These are phyloP conservation scores for Saururus chinensis DNA, from an alignment of 164 flowering plant genomes.

Conservation along the genomic window DNA sequence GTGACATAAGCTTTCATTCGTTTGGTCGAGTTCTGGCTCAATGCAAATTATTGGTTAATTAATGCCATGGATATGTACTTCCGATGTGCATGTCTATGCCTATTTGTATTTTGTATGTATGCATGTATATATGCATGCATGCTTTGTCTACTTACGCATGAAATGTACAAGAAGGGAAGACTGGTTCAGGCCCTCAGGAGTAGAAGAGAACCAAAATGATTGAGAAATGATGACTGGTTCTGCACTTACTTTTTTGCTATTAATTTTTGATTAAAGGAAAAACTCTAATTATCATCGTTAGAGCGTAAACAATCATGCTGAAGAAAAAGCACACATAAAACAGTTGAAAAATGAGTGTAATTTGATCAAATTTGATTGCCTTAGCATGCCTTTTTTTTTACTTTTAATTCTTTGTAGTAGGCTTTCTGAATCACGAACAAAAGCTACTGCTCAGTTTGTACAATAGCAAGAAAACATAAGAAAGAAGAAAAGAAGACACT, in stretches of 20 bases:
- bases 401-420: not conserved
- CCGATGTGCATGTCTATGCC: not conserved
- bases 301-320: too few species aligned
- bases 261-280: too few species aligned
- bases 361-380: not conserved
- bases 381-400: not conserved
- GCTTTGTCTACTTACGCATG: too few species aligned
- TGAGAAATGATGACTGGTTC: conserved; percentile 1
- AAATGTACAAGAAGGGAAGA: too few species aligned
- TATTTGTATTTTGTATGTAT: not conserved
- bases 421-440: conserved; percentile 1
- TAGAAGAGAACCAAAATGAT: not conserved
- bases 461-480: not conserved
- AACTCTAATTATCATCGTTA: too few species aligned
- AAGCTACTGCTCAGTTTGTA: conserved; percentile 7
- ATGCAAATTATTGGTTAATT: not conserved
- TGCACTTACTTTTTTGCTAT: too few species aligned
- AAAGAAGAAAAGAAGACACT: not conserved
- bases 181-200: too few species aligned
- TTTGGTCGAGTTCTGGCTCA: too few species aligned
- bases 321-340: too few species aligned
- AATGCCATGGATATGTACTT: not conserved
- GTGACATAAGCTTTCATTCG: not conserved
- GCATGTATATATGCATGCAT: not conserved
- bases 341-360: not conserved